Conservation (phyloP, 2,329 filamentous ascomycete genomes). For the Bipolaris oryzae region DNA sequence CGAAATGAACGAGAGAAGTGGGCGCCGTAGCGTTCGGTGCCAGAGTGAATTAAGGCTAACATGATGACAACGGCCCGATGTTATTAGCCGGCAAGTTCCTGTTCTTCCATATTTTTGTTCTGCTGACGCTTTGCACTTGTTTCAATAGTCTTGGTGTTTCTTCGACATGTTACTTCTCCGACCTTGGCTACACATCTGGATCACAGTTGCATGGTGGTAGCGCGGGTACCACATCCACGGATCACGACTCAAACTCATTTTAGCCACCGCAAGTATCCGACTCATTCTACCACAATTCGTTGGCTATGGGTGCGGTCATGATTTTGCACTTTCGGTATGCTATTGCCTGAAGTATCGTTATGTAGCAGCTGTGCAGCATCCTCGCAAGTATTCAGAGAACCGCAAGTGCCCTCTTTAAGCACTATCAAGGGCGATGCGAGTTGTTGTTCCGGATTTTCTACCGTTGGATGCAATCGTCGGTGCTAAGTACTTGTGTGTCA, state of each 20-base stretch:
- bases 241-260: conserved; percentile 11
- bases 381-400: neutral
- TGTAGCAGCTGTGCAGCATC: neutral
- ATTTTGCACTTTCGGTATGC: neutral
- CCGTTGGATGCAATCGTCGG: too few relatives aligned
- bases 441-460: too few relatives aligned
- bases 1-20: neutral
- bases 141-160: neutral
- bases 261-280: neutral
- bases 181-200: neutral
- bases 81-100: neutral
- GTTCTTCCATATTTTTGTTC: conserved; percentile 36
- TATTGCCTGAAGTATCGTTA: neutral
- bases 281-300: neutral
- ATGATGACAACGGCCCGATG: neutral
- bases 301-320: neutral
- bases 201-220: neutral
- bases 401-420: neutral
- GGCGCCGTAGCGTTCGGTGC: neutral
- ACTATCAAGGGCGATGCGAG: neutral
- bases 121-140: neutral
- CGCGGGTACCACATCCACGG: conserved; percentile 10
- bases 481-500: too few relatives aligned
- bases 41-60: neutral
- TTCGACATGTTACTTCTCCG: neutral